These are phyloP conservation scores for Aspergillus sp. DNA, from an alignment of 2,329 filamentous ascomycete genomes.

Conservation along the genomic window DNA sequence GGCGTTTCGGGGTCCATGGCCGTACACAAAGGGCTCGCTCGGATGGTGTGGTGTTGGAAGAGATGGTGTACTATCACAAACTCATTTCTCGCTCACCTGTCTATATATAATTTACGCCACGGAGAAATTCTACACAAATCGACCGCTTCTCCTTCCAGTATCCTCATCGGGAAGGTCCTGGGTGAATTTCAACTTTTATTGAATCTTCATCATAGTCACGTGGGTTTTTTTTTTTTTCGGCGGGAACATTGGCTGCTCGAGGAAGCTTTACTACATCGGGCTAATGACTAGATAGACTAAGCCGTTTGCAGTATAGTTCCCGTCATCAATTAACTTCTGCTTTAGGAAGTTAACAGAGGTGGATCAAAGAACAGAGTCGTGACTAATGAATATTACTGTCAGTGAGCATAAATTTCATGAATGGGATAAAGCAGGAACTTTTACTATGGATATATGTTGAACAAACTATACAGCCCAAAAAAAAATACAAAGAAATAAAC, in stretches of 20 bases:
- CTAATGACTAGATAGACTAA: too few relatives aligned
- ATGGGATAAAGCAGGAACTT: slow-evolving; percentile 13
- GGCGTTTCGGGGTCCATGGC: slow-evolving; percentile 46
- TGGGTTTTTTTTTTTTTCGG: background rate
- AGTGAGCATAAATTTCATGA: background rate
- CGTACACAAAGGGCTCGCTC: slow-evolving; percentile 49
- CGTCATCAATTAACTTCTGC: slow-evolving; percentile 6
- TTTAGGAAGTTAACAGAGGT: slow-evolving; percentile 19
- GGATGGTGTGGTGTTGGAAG: background rate
- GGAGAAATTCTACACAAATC: background rate
- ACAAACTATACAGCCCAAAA: slow-evolving; percentile 7
- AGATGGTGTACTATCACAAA: background rate
- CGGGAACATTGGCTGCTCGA: background rate
- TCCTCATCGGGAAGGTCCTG: background rate
- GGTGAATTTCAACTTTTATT: background rate
- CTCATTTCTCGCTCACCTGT: background rate
- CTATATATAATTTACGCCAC: background rate
- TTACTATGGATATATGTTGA: slow-evolving; percentile 26
- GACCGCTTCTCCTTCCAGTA: background rate
- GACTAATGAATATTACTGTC: background rate
- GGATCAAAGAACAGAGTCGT: slow-evolving; percentile 3
- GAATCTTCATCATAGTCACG: background rate
- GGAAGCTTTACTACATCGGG: too few relatives aligned
- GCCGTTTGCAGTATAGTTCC: background rate
- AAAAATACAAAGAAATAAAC: slow-evolving; percentile 21